phyloP scores from a whole-genome alignment of 2,329 filamentous ascomycete genomes.

The Fusarium illudens region DNA sequence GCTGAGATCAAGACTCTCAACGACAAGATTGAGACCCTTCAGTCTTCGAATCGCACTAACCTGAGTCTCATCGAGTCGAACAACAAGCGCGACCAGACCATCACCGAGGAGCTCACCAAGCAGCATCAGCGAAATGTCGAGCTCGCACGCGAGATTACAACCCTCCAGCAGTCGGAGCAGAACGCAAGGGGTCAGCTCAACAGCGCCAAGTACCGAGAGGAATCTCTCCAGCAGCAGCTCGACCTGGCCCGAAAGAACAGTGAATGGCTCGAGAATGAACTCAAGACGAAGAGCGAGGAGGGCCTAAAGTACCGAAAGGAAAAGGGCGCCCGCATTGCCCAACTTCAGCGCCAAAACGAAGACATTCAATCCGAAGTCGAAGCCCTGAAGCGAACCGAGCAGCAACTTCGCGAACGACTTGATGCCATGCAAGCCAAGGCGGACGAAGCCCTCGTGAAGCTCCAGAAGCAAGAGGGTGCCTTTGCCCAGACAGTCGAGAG shows the following conservation, averaged over 20 bases:
- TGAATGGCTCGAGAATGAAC: slow-evolving; percentile 91
- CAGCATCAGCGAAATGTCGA: slow-evolving; percentile 90
- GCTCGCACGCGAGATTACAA: slow-evolving; percentile 81
- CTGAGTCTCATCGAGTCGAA: slow-evolving; percentile 90
- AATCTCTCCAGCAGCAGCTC: slow-evolving; percentile 88
- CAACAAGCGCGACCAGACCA: slow-evolving; percentile 82
- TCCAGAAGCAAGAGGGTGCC: slow-evolving; percentile 87
- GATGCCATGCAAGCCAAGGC: slow-evolving; percentile 87
- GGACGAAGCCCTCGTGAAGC: slow-evolving; percentile 81
- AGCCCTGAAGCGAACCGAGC: slow-evolving; percentile 79
- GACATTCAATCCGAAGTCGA: slow-evolving; percentile 82
- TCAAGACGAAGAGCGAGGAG: slow-evolving; percentile 89
- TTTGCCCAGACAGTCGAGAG: slow-evolving; percentile 84
- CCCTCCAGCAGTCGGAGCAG: slow-evolving; percentile 85
- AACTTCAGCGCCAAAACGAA: slow-evolving; percentile 88
- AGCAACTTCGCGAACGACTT: slow-evolving; percentile 80
- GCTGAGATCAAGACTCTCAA: slow-evolving; percentile 80
- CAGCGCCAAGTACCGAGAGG: slow-evolving; percentile 88
- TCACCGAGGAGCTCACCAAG: slow-evolving; percentile 85
- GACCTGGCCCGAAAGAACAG: slow-evolving; percentile 88
- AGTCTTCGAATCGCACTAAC: slow-evolving; percentile 91
- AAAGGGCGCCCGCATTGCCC: slow-evolving; percentile 87
- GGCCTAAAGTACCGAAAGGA: slow-evolving; percentile 92
- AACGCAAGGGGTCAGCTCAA: slow-evolving; percentile 80
- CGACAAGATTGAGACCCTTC: slow-evolving; percentile 84